These are phyloP conservation scores for Eucalyptus tenuipes DNA, from an alignment of 345 rosid species.

Conservation along the genomic window DNA sequence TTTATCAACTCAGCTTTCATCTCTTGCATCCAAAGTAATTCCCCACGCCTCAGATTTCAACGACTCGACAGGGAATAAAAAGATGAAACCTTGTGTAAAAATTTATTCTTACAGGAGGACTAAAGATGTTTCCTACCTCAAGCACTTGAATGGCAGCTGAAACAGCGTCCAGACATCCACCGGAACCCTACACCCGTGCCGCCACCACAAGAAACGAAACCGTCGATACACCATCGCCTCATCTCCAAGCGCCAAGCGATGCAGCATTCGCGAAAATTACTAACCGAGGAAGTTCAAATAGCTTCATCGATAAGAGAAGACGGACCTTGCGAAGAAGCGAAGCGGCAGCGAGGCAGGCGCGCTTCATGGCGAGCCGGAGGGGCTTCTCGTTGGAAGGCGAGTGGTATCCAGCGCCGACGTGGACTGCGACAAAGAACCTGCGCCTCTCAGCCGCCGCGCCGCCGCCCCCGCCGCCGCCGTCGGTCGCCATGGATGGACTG, in stretches of 20 bases:
- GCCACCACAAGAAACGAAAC: background rate
- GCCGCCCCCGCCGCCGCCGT: slow-evolving; percentile 15
- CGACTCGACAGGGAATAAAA: background rate
- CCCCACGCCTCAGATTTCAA: background rate
- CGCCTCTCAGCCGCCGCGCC: slow-evolving; percentile 10
- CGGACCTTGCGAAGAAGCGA: slow-evolving; percentile 66
- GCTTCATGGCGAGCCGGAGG: slow-evolving; percentile 76
- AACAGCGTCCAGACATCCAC: slow-evolving; percentile 69
- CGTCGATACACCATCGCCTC: background rate
- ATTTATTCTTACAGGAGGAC: background rate
- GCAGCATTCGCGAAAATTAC: background rate
- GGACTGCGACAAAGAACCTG: slow-evolving; percentile 87
- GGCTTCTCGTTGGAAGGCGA: slow-evolving; percentile 61
- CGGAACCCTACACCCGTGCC: slow-evolving; percentile 32
- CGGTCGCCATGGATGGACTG: slow-evolving; percentile 14
- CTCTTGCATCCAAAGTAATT: background rate
- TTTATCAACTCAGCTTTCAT: background rate
- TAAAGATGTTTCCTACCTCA: slow-evolving; percentile 33
- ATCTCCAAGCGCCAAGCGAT: background rate
- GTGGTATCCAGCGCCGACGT: slow-evolving; percentile 94
- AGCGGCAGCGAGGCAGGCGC: slow-evolving; percentile 84
- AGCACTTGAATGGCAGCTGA: slow-evolving; percentile 81
- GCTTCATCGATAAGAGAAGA: background rate
- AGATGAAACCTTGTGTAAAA: background rate
- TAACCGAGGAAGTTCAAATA: background rate